Percentiles rank a stretch among this genome's conserved stretches.
Evolutionary conservation across 2,329 filamentous ascomycete genomes (phyloP).

Genomic region (Furcasterigmium furcatum): DNA sequence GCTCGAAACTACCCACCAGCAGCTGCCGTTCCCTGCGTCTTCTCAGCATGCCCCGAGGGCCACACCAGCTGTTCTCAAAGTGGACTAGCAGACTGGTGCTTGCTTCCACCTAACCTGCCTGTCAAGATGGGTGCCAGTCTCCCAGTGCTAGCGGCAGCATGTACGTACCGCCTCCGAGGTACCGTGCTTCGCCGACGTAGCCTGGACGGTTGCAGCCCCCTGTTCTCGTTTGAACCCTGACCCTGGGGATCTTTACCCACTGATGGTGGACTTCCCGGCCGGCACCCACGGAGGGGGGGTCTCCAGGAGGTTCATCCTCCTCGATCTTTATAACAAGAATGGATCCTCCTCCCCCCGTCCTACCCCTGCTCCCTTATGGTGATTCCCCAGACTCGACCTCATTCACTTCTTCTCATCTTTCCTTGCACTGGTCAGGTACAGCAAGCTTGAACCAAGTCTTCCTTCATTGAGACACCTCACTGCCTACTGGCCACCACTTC

Average conservation of each 20-base stretch:
- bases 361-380: conserved; percentile 7
- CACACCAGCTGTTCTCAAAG: neutral
- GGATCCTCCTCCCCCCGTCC: conserved; percentile 2
- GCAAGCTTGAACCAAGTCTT: conserved; percentile 1
- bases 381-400: conserved; percentile 6
- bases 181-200: no score
- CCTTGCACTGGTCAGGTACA: conserved; percentile 3
- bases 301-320: no score
- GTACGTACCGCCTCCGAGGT: no score
- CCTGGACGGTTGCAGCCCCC: no score
- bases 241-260: no score
- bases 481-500: conserved; percentile 6
- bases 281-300: no score
- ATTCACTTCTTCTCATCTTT: conserved; percentile 3
- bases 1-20: neutral
- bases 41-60: neutral
- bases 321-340: neutral
- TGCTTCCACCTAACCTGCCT: neutral
- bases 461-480: neutral
- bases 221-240: no score
- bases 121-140: conserved; percentile 4
- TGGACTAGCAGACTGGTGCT: neutral
- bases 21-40: conserved; percentile 1
- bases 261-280: no score
- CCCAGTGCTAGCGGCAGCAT: no score